phyloP scores from a whole-genome alignment of 2,329 filamentous ascomycete species.

The Diaporthe sp. region DNA sequence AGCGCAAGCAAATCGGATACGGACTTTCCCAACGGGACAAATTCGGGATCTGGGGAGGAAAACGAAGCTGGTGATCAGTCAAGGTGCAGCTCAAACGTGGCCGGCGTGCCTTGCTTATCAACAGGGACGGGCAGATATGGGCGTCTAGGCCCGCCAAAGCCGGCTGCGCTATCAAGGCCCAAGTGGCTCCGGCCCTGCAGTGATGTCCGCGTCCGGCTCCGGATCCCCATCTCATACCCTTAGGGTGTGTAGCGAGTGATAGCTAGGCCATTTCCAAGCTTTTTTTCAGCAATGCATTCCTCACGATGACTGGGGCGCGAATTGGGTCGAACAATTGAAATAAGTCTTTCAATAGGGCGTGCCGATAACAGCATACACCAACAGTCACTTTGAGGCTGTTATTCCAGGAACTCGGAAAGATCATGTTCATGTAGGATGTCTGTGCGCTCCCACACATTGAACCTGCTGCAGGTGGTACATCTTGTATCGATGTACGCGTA shows the following conservation, averaged over 20 bases:
- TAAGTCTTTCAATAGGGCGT: neutral
- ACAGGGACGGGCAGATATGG: neutral
- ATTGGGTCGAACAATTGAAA: too few relatives aligned
- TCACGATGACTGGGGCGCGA: too few relatives aligned
- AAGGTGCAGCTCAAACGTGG: neutral
- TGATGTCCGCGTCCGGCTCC: neutral
- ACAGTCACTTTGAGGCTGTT: neutral
- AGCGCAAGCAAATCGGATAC: neutral
- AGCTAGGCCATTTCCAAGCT: neutral
- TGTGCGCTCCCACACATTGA: neutral
- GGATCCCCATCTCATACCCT: neutral
- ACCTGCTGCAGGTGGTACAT: neutral
- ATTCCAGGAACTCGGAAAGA: neutral
- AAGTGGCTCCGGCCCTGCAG: neutral
- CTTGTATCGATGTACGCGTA: neutral
- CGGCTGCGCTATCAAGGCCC: constrained; percentile 3
- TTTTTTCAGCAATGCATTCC: neutral
- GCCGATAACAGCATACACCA: neutral
- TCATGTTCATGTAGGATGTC: neutral
- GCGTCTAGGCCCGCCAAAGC: neutral
- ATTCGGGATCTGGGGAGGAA: constrained; percentile 7
- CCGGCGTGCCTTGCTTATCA: constrained; percentile 2
- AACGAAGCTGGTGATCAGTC: neutral
- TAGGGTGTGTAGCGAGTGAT: neutral
- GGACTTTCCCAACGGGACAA: neutral